phyloP scores from a whole-genome alignment of 2,329 filamentous ascomycete species.

The Davidsoniella eucalypti region DNA sequence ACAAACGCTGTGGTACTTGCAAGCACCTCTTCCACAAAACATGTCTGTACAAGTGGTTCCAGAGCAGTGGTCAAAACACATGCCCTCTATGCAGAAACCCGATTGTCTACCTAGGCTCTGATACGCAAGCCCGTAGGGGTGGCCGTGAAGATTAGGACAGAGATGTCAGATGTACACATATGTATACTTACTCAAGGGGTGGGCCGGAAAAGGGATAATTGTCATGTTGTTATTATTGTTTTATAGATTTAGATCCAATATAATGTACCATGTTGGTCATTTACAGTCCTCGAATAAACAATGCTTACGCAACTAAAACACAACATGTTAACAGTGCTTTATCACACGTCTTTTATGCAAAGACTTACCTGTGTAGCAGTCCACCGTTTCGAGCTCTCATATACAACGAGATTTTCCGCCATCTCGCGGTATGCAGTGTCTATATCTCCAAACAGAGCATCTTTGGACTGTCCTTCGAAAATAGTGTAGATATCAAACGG shows the following conservation, averaged over 20 bases:
- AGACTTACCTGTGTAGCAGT: slow-evolving; percentile 37
- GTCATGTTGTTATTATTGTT: not conserved
- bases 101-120: slow-evolving; percentile 44
- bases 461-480: slow-evolving; percentile 54
- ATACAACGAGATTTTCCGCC: slow-evolving; percentile 51
- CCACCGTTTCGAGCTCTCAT: slow-evolving; percentile 47
- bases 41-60: slow-evolving; percentile 95
- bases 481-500: slow-evolving; percentile 83
- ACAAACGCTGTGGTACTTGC: slow-evolving; percentile 82
- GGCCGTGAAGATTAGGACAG: slow-evolving; percentile 3
- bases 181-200: not conserved
- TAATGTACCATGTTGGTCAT: not conserved
- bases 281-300: not conserved
- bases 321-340: too few species aligned
- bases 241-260: not conserved
- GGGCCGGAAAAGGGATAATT: not conserved
- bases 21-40: slow-evolving; percentile 82
- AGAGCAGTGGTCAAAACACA: slow-evolving; percentile 75
- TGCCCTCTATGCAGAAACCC: slow-evolving; percentile 87
- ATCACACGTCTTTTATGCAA: not conserved
- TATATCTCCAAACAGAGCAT: slow-evolving; percentile 47
- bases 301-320: not conserved
- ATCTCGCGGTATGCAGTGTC: slow-evolving; percentile 45
- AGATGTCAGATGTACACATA: not conserved
- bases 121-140: slow-evolving; percentile 18